Evolutionary conservation across 2,329 filamentous ascomycete genomes (phyloP).

Genomic region (Ceratocystis diversiconidia): DNA sequence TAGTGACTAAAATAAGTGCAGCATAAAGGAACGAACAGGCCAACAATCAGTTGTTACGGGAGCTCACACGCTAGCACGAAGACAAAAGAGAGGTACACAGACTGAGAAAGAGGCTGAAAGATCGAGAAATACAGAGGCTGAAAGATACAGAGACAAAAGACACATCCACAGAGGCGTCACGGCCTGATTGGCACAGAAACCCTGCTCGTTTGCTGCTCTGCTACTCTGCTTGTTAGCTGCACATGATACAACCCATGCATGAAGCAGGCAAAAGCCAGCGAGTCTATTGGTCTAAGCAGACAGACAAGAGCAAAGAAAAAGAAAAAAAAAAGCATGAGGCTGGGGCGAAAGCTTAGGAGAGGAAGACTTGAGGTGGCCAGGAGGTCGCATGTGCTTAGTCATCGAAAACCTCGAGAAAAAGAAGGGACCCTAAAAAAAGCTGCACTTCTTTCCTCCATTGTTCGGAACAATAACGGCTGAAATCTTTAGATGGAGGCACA

Average conservation of each 20-base stretch:
- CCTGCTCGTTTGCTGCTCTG: not conserved
- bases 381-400: not conserved
- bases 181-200: constrained; percentile 9
- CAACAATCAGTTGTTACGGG: no score
- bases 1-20: not conserved
- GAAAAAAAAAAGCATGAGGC: not conserved
- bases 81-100: no score
- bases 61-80: not conserved
- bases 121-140: not conserved
- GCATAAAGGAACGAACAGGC: not conserved
- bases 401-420: no score
- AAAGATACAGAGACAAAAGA: not conserved
- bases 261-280: not conserved
- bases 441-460: no score
- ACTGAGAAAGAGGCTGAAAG: not conserved
- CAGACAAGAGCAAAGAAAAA: no score
- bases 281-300: no score
- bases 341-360: not conserved
- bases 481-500: not conserved
- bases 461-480: not conserved
- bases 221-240: not conserved
- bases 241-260: constrained; percentile 3
- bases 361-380: not conserved
- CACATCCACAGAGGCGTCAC: not conserved
- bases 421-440: no score